A percentile compares a stretch with the other conserved stretches of the same genome.
Evolutionary conservation across 2,329 filamentous ascomycete species (phyloP).

Genomic region (Aspergillus nomiae): DNA sequence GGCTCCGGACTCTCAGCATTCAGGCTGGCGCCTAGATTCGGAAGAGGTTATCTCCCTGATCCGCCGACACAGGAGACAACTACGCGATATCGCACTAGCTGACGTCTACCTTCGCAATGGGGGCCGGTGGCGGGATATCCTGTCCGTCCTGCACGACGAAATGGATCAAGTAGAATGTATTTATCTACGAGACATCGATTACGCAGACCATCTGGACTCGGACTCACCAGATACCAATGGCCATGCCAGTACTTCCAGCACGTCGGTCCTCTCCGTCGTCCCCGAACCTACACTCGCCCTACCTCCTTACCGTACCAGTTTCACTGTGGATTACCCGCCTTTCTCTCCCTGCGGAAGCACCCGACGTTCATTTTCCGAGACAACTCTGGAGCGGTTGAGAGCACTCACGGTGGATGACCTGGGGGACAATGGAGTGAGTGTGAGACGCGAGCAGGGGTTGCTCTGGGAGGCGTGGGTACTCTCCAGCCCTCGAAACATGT

Average conservation of each 20-base stretch:
- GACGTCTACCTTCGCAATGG: slow-evolving; percentile 64
- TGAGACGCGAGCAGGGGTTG: slow-evolving; percentile 33
- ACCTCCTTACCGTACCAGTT: slow-evolving; percentile 19
- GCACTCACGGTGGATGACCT: slow-evolving; percentile 33
- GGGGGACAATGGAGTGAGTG: slow-evolving; percentile 40
- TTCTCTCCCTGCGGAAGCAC: slow-evolving; percentile 9
- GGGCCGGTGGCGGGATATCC: slow-evolving; percentile 63
- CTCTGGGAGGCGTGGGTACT: slow-evolving; percentile 45
- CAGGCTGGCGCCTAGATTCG: slow-evolving; percentile 63
- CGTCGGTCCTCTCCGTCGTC: slow-evolving; percentile 16
- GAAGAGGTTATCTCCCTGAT: slow-evolving; percentile 63
- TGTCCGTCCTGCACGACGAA: slow-evolving; percentile 57
- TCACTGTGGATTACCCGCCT: slow-evolving; percentile 13
- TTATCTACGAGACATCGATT: slow-evolving; percentile 63
- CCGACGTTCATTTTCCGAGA: slow-evolving; percentile 9
- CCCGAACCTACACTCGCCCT: slow-evolving; percentile 16
- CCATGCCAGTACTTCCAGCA: slow-evolving; percentile 1
- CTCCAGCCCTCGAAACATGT: slow-evolving; percentile 22
- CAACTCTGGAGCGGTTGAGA: slow-evolving; percentile 28
- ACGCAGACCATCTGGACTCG: slow-evolving; percentile 57
- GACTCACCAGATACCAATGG: slow-evolving; percentile 23
- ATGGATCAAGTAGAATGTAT: slow-evolving; percentile 63
- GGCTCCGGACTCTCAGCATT: slow-evolving; percentile 64
- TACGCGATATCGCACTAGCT: slow-evolving; percentile 62
- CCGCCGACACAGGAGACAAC: slow-evolving; percentile 56